A percentile compares a stretch with the other conserved stretches of the same genome.
These are phyloP conservation scores for Venturia effusa DNA, from an alignment of 2,329 filamentous ascomycete species.

Conservation along the genomic window DNA sequence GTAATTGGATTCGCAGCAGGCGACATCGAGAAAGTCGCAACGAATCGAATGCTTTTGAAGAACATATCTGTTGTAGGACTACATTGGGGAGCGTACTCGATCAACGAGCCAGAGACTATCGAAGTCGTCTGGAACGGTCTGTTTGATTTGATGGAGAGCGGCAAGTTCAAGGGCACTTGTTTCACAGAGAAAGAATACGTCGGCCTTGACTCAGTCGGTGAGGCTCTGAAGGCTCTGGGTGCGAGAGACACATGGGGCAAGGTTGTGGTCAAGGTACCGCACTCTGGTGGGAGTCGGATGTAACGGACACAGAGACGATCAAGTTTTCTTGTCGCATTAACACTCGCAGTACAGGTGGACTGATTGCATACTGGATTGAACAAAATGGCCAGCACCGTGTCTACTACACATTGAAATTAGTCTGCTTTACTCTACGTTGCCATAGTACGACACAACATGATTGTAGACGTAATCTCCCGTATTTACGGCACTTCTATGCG, in stretches of 20 bases:
- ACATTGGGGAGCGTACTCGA: conserved; percentile 81
- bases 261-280: conserved; percentile 78
- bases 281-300: conserved; percentile 41
- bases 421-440: too few species aligned
- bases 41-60: conserved; percentile 88
- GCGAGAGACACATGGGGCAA: conserved; percentile 87
- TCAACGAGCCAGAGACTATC: conserved; percentile 60
- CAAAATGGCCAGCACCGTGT: too few species aligned
- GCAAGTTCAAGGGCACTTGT: conserved; percentile 71
- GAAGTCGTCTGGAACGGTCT: conserved; percentile 72
- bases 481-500: too few species aligned
- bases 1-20: conserved; percentile 85
- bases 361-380: too few species aligned
- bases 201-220: conserved; percentile 68
- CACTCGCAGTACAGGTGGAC: too few species aligned
- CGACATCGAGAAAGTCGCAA: conserved; percentile 78
- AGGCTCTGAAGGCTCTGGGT: conserved; percentile 66
- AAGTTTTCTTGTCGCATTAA: too few species aligned
- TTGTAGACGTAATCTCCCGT: too few species aligned
- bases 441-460: too few species aligned
- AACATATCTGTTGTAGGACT: conserved; percentile 84
- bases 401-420: too few species aligned
- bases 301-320: conserved; percentile 15
- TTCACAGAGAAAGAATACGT: conserved; percentile 75
- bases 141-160: conserved; percentile 62